phyloP scores from a whole-genome alignment of 2,329 filamentous ascomycete species.

The Alternaria sp. region DNA sequence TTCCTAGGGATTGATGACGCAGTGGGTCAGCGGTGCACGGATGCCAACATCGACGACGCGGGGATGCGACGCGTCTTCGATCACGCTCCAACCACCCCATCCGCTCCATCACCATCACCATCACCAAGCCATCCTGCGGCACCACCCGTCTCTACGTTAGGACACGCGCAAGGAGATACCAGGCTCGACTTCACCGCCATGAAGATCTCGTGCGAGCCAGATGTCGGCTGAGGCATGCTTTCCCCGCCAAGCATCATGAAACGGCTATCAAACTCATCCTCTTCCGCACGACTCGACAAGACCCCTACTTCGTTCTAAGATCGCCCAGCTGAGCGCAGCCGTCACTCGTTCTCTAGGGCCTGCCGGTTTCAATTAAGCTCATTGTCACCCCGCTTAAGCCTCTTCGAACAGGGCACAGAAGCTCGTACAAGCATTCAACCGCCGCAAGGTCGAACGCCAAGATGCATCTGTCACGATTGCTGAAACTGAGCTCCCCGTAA shows the following conservation, averaged over 20 bases:
- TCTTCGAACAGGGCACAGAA: conserved; percentile 6
- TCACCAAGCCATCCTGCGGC: neutral
- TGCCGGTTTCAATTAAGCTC: conserved; percentile 25
- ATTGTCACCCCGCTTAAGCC: conserved; percentile 9
- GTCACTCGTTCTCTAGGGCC: conserved; percentile 3
- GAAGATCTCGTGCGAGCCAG: neutral
- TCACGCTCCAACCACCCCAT: neutral
- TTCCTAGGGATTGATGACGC: neutral
- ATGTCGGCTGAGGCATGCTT: conserved; percentile 17
- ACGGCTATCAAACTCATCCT: conserved; percentile 22
- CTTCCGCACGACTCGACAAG: conserved; percentile 10
- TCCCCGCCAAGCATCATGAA: conserved; percentile 26
- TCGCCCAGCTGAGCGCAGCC: conserved; percentile 11
- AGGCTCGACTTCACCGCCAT: neutral
- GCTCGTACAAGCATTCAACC: conserved; percentile 18
- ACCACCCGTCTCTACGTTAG: neutral
- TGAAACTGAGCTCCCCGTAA: conserved; percentile 24
- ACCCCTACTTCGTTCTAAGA: conserved; percentile 14
- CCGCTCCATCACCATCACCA: neutral
- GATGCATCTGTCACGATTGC: conserved; percentile 20
- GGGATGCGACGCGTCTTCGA: neutral
- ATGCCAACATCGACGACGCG: neutral
- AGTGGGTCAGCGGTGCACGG: neutral
- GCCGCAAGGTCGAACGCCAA: conserved; percentile 30
- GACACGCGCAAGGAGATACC: neutral